These are phyloP conservation scores for Tylopilus felleus DNA, from an alignment of 768 basidiomycete species.

Conservation along the genomic window DNA sequence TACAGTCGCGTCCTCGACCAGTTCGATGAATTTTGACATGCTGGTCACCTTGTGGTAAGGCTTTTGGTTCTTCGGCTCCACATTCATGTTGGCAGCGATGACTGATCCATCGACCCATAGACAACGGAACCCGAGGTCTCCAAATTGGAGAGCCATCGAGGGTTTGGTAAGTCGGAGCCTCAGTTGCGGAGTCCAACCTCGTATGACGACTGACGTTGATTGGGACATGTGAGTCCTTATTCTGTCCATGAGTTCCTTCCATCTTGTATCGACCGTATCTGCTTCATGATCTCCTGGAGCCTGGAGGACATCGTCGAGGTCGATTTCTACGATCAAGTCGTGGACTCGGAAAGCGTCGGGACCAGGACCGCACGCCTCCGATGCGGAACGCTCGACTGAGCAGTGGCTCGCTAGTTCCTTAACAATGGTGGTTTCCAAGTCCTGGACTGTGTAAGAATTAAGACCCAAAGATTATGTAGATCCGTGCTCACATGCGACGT, in stretches of 20 bases:
- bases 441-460: too few species aligned
- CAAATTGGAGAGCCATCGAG: neutral
- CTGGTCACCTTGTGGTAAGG: neutral
- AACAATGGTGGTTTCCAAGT: too few species aligned
- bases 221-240: neutral
- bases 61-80: too few species aligned
- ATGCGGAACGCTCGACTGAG: neutral
- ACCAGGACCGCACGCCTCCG: neutral
- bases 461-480: too few species aligned
- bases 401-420: too few species aligned
- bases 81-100: neutral
- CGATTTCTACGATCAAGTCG: neutral
- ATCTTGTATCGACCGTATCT: neutral
- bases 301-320: neutral
- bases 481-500: too few species aligned
- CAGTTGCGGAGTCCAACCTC: neutral
- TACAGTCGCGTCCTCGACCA: neutral
- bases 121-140: neutral
- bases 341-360: neutral
- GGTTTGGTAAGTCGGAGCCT: neutral
- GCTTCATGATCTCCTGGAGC: neutral
- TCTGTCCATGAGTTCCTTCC: neutral
- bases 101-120: neutral
- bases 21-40: neutral
- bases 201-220: neutral